Conservation (phyloP, 768 basidiomycete genomes). For the Lactarius evosmus region DNA sequence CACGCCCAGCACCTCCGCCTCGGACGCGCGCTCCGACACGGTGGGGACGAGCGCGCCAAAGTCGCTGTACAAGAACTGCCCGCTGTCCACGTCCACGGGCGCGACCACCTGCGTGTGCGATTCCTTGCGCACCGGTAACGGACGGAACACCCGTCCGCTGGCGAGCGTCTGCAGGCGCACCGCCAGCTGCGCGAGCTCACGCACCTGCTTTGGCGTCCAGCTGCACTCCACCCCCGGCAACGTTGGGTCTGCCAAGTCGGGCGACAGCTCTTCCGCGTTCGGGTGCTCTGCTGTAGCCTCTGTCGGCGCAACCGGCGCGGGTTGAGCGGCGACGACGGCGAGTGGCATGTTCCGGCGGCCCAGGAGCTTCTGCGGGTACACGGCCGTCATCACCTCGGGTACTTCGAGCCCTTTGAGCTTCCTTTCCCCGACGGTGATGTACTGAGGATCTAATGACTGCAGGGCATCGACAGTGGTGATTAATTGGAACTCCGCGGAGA, state of each 20-base stretch:
- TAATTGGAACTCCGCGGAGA: constrained; percentile 45
- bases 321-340: constrained; percentile 15
- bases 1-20: constrained; percentile 68
- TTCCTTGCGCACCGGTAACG: constrained; percentile 24
- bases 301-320: constrained; percentile 3
- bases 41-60: constrained; percentile 63
- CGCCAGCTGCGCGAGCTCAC: constrained; percentile 67
- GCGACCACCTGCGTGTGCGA: constrained; percentile 29
- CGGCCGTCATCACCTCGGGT: constrained; percentile 79
- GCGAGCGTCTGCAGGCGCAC: constrained; percentile 78
- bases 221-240: neutral
- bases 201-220: constrained; percentile 71
- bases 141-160: constrained; percentile 36
- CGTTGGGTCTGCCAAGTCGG: constrained; percentile 38
- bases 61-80: constrained; percentile 31
- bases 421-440: constrained; percentile 80
- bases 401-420: constrained; percentile 94
- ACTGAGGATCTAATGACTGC: constrained; percentile 60
- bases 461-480: constrained; percentile 65
- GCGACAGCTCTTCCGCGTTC: constrained; percentile 42
- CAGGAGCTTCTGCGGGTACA: constrained; percentile 74
- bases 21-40: constrained; percentile 65
- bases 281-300: constrained; percentile 33
- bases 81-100: constrained; percentile 15
- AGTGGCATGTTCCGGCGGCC: constrained; percentile 50